Base-by-base conservation (phyloP, 768 basidiomycete genomes). In the Roridomyces roridus region DNA sequence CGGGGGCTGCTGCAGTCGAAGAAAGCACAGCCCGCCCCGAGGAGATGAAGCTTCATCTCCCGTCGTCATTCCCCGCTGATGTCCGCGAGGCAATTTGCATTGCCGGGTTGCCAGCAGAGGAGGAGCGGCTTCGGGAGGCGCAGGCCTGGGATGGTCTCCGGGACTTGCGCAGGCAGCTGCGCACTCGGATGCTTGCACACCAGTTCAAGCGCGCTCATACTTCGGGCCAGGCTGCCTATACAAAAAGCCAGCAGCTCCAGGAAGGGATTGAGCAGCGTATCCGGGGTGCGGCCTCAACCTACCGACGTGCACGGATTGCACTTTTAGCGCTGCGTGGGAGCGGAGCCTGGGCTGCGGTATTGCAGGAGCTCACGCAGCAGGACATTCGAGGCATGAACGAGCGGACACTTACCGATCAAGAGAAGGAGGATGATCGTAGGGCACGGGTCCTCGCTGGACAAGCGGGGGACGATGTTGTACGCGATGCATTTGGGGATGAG, bases 81-180 rank as follows among this genome's bases (percentile, higher is more conserved):
- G 20, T 41, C 18, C 37, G 36, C 11, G 18, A 45, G 1, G 24
- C 24, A 0, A 29, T 51, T 7, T 69, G 67, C 41, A 11, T 46
- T 11, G 11, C 40, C n/a, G 62, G 58, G 20, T 21, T 70, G 1
- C 23, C 31, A 4, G 31, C 55, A 11, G 57, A 61, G 17, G 63
- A 70, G 48, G 57, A 63, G 17, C 51, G 51, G 2, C 51, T 68
- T 5, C 65, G 63, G 0, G 26, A 54, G 34, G 67, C 62, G 2
- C 66, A 67, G 39, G 55, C 60, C 2, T 29, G 17, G 4, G 64
- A 65, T 8, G 62, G 66, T 1, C 40, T 70, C 8, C 18, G 24
- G 0, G 42, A 49, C n/a, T 49, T 69, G 15, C 65, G 65, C 3
- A 39, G 46, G 0, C 60, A 59, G 12, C 55, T 68, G 17, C 28